Conservation (phyloP, 2,329 filamentous ascomycete species). For the Pseudopyricularia cyperi region DNA sequence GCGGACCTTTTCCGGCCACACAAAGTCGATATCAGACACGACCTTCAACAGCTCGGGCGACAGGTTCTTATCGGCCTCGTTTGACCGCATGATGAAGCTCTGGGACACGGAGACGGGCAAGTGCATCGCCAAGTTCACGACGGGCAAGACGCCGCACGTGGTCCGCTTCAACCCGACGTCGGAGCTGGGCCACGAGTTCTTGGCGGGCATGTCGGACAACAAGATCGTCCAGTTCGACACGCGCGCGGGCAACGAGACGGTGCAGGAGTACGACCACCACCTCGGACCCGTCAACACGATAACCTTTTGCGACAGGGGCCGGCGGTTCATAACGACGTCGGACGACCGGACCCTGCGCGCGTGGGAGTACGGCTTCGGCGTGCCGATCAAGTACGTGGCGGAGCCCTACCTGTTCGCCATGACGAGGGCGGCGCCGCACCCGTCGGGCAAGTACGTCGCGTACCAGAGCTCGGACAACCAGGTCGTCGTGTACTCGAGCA, state of each 20-base stretch:
- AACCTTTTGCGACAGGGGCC: constrained; percentile 75
- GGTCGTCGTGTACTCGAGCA: constrained; percentile 87
- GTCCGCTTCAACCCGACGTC: constrained; percentile 80
- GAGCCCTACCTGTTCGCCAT: constrained; percentile 98
- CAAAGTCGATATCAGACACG: constrained; percentile 78
- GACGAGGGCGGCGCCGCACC: constrained; percentile 73
- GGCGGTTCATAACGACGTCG: constrained; percentile 93
- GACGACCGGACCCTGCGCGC: constrained; percentile 93
- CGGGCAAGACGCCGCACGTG: constrained; percentile 90
- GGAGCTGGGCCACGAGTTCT: constrained; percentile 72
- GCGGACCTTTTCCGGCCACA: constrained; percentile 83
- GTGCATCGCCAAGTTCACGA: constrained; percentile 79
- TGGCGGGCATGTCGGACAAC: constrained; percentile 96
- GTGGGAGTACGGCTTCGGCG: constrained; percentile 97
- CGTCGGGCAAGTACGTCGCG: constrained; percentile 84
- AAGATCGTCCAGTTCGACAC: constrained; percentile 97
- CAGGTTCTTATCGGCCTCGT: constrained; percentile 81
- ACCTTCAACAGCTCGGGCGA: constrained; percentile 74
- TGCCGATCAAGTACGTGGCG: constrained; percentile 96
- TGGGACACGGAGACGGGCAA: constrained; percentile 96
- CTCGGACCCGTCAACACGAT: constrained; percentile 96
- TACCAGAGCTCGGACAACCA: constrained; percentile 94
- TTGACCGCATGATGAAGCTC: constrained; percentile 91
- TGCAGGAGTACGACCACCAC: constrained; percentile 95
- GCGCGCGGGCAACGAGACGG: constrained; percentile 56